phyloP scores from a whole-genome alignment of 2,329 filamentous ascomycete species.

The Anthostomella pinea region DNA sequence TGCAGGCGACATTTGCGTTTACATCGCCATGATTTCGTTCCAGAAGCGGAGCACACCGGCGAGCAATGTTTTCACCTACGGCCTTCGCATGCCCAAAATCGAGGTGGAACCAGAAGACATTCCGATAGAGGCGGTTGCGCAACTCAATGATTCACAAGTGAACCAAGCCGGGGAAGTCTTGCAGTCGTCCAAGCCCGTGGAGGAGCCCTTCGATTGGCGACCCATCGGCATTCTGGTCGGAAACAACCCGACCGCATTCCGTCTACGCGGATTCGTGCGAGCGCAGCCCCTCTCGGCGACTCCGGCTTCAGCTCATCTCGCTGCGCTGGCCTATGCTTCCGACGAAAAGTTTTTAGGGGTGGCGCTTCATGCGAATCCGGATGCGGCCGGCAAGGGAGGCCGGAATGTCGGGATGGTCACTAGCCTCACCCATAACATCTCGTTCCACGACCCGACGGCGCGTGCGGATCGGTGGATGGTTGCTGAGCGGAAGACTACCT shows the following conservation, averaged over 20 bases:
- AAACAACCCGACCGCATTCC: neutral
- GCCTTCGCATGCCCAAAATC: neutral
- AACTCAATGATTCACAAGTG: neutral
- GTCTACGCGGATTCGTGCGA: constrained; percentile 4
- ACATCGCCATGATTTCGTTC: constrained; percentile 14
- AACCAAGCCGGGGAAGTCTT: constrained; percentile 2
- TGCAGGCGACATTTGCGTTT: constrained; percentile 6
- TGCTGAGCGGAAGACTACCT: constrained; percentile 11
- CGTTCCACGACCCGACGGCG: constrained; percentile 10
- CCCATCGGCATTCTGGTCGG: neutral
- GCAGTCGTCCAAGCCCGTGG: neutral
- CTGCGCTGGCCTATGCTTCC: constrained; percentile 13
- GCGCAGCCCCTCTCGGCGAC: constrained; percentile 4
- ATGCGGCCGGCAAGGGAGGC: constrained; percentile 1
- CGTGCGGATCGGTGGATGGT: constrained; percentile 12
- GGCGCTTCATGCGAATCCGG: constrained; percentile 5
- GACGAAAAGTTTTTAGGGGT: constrained; percentile 12
- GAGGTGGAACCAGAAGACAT: constrained; percentile 5
- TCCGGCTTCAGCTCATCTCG: constrained; percentile 3
- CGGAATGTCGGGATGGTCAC: constrained; percentile 11
- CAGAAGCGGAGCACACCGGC: constrained; percentile 4
- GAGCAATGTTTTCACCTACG: constrained; percentile 1
- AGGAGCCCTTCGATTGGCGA: constrained; percentile 11
- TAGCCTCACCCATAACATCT: constrained; percentile 14
- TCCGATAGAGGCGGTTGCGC: neutral